phyloP scores from a whole-genome alignment of 306 rosid species.

The Datisca glomerata region DNA sequence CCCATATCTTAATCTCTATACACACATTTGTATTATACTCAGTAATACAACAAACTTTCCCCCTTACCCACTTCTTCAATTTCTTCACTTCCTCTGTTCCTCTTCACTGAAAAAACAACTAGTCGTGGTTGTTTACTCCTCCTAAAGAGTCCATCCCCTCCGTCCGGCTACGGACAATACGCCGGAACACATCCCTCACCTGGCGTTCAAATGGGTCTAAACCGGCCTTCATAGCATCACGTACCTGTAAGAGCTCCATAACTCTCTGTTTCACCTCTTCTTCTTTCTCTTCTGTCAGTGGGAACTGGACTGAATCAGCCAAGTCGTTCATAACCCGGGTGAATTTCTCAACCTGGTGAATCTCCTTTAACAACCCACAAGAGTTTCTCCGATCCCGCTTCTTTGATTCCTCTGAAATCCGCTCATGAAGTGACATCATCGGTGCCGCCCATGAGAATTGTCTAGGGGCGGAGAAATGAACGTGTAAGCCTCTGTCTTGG shows the following conservation, averaged over 20 bases:
- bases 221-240: constrained; percentile 46
- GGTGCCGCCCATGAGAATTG: constrained; percentile 60
- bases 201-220: constrained; percentile 69
- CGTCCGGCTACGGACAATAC: constrained; percentile 57
- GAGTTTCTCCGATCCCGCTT: constrained; percentile 63
- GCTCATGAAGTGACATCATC: constrained; percentile 47
- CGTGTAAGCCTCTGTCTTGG: constrained; percentile 79
- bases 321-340: constrained; percentile 51
- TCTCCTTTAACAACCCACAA: constrained; percentile 68
- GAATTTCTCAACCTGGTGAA: constrained; percentile 70
- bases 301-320: constrained; percentile 59
- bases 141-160: constrained; percentile 66
- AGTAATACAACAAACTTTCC: constrained; percentile 25
- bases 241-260: constrained; percentile 42
- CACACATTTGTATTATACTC: constrained; percentile 25
- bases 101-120: constrained; percentile 6
- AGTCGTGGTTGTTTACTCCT: constrained; percentile 24
- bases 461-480: constrained; percentile 45
- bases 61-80: constrained; percentile 18
- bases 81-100: constrained; percentile 14
- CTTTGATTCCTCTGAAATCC: constrained; percentile 65
- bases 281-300: constrained; percentile 55
- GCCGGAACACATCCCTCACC: constrained; percentile 78
- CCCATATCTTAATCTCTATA: constrained; percentile 28
- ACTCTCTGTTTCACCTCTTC: constrained; percentile 54